Conservation (phyloP, 1,139 yeast species). For the Blastobotrys buckinghamii region DNA sequence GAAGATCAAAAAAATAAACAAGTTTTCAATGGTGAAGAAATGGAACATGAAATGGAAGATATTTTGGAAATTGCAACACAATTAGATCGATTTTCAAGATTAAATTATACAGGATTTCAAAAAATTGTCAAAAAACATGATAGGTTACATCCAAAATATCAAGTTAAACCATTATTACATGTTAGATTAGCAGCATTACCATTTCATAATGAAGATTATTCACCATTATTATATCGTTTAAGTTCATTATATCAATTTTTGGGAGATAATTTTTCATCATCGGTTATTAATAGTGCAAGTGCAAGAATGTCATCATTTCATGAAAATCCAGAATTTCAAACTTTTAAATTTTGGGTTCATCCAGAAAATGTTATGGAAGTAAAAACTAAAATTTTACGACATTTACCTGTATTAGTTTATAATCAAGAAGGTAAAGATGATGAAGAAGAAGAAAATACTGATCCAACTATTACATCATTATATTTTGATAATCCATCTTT, state of each 20-base stretch:
- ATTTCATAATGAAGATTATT: conserved; percentile 90
- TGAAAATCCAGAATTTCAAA: conserved; percentile 54
- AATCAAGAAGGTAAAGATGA: conserved; percentile 37
- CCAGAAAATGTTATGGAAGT: conserved; percentile 96
- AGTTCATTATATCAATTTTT: conserved; percentile 76
- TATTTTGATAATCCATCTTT: conserved; percentile 83
- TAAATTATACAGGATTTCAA: conserved; percentile 90
- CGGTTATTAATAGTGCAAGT: conserved; percentile 25
- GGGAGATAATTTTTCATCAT: conserved; percentile 50
- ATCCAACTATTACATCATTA: conserved; percentile 78
- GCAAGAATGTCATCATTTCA: conserved; percentile 27
- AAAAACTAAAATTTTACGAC: conserved; percentile 86
- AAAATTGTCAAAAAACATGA: conserved; percentile 96
- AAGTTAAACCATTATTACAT: conserved; percentile 81
- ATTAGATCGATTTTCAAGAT: conserved; percentile 80
- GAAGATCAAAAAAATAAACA: neutral
- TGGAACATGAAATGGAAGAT: conserved; percentile 66
- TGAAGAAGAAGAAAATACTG: conserved; percentile 40
- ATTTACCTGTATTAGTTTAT: conserved; percentile 84
- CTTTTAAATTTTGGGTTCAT: conserved; percentile 92
- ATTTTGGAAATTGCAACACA: conserved; percentile 72
- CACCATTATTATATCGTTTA: conserved; percentile 80
- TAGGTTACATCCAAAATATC: conserved; percentile 75
- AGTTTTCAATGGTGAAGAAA: conserved; percentile 50
- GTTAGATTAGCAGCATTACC: conserved; percentile 86